Evolutionary conservation across 371 early-diverging fungal genomes (phyloP).

Genomic region (Mucor sp.): DNA sequence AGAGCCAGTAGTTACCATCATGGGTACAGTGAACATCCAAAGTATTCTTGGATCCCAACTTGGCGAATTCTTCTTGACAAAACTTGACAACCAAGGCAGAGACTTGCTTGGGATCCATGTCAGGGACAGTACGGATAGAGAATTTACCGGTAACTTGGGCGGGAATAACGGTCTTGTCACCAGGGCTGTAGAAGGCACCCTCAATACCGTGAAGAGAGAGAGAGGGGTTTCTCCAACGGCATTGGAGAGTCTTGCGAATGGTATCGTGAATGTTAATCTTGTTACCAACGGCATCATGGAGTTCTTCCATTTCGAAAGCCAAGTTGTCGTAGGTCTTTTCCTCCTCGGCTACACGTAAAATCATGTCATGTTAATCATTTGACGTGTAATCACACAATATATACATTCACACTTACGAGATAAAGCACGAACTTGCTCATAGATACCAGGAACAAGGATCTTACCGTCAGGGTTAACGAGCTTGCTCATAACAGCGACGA

Average conservation of each 20-base stretch:
- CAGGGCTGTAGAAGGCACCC: constrained; percentile 93
- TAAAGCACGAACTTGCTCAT: constrained; percentile 87
- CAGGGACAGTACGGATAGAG: constrained; percentile 92
- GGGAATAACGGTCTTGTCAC: constrained; percentile 97
- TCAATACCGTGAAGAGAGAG: constrained; percentile 96
- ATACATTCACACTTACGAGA: constrained; percentile 50
- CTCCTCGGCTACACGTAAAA: constrained; percentile 59
- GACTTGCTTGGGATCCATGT: constrained; percentile 85
- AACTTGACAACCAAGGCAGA: constrained; percentile 74
- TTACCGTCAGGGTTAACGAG: constrained; percentile 86
- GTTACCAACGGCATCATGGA: constrained; percentile 81
- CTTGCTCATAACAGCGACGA: constrained; percentile 81
- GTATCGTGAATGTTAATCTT: constrained; percentile 76
- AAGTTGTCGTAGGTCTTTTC: constrained; percentile 79
- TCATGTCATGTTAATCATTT: neutral
- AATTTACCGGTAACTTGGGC: constrained; percentile 96
- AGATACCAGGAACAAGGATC: constrained; percentile 92
- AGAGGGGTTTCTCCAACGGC: constrained; percentile 94
- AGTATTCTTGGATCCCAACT: constrained; percentile 87
- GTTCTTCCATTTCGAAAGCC: constrained; percentile 80
- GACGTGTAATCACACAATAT: neutral
- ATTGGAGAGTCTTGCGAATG: constrained; percentile 81
- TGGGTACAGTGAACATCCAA: constrained; percentile 74
- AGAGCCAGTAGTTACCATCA: constrained; percentile 93
- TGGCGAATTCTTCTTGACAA: constrained; percentile 80